These are phyloP conservation scores for Gelatoporia subvermispora DNA, from an alignment of 768 basidiomycete genomes.

Conservation along the genomic window DNA sequence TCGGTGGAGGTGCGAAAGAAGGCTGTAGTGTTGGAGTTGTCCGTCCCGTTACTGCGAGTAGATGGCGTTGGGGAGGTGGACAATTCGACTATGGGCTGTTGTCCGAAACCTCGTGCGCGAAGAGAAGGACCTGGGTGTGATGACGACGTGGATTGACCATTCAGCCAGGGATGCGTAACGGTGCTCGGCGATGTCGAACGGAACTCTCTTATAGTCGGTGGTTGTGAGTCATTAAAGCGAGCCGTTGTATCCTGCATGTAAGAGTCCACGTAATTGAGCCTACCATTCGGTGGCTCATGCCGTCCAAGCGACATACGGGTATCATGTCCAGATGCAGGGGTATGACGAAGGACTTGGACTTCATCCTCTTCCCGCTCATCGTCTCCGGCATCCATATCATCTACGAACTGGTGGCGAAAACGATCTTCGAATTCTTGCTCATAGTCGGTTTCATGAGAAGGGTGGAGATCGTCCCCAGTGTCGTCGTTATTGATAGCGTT, in stretches of 20 bases:
- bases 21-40: slow-evolving; percentile 50
- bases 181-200: slow-evolving; percentile 14
- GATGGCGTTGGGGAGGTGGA: slow-evolving; percentile 51
- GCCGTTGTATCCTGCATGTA: no score
- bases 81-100: slow-evolving; percentile 55
- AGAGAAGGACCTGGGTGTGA: slow-evolving; percentile 33
- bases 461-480: slow-evolving; percentile 44
- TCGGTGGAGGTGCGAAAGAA: slow-evolving; percentile 60
- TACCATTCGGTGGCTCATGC: no score
- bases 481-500: slow-evolving; percentile 53
- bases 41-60: slow-evolving; percentile 47
- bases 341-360: neutral
- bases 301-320: neutral
- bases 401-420: slow-evolving; percentile 24
- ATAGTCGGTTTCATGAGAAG: slow-evolving; percentile 27
- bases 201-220: slow-evolving; percentile 9
- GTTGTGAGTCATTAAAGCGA: neutral
- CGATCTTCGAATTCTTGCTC: slow-evolving; percentile 34
- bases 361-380: slow-evolving; percentile 18
- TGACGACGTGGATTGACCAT: slow-evolving; percentile 20
- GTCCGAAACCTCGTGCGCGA: slow-evolving; percentile 54
- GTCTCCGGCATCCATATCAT: slow-evolving; percentile 35
- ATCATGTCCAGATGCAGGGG: neutral
- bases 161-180: slow-evolving; percentile 9
- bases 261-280: no score